Base-by-base conservation (phyloP, 352 stramenopile species). In the Thraustochytrium striatum region DNA sequence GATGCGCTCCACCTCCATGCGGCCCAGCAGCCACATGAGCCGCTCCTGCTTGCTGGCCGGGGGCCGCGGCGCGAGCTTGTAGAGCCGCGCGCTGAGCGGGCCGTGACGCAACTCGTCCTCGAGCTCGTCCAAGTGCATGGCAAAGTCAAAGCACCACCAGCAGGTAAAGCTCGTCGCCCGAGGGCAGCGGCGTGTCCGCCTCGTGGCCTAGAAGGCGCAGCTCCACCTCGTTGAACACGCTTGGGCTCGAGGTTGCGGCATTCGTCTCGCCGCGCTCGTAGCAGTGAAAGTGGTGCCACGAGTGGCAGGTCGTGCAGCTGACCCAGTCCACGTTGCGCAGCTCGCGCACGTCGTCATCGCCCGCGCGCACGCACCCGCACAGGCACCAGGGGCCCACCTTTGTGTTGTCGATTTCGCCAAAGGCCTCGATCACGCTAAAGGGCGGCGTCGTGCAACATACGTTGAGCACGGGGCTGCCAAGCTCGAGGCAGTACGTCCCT, bases 381-480 rank as follows among this genome's bases (percentile, higher is more conserved):
- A 80, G 25, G 50, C 70, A 80, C 70, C 70, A 80, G 25, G 53
- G 32, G 41, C 70, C 70, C 19, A 80, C 70, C n/a, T 52, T 80
- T 25, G 70, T 72, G 33, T 33, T 57, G 50, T 80, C 70, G 9
- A 72, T 25, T 32, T 44, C 43, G 55, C 70, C 70, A 57, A 80
- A 80, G 41, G 70, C 70, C 41, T 80, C 70, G 5, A 57, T 59
- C 13, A 80, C 58, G n/a, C 41, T 25, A 58, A 80, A 80, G 50
- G 44, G 36, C 32, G 43, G 30, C 8, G 65, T 75, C 21, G 44
- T 58, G 50, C 39, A 75, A 8, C 65, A 75, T 11, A 75, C 44
- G 25, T 61, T 19, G 50, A 61, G 58, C n/a, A 30, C 41, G 2
- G 33, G 21, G 36, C 65, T 75, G 25, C 65, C 65, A 38, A 75